These are phyloP conservation scores for Aegilops sharonensis DNA, from an alignment of 176 grass and related monocot species.

Conservation along the genomic window DNA sequence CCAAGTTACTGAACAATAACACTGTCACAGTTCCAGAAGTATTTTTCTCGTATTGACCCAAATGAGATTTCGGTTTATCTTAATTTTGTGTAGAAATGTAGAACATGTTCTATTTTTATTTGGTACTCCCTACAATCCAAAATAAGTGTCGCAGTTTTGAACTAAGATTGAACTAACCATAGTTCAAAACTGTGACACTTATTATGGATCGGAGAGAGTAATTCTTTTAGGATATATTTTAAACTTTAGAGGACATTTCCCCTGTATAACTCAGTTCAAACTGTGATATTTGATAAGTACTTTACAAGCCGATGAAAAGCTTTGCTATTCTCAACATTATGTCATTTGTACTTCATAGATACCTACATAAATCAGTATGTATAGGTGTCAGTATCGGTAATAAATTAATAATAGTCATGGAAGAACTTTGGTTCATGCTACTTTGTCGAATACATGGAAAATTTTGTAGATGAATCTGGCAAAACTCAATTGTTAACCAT, in stretches of 20 bases:
- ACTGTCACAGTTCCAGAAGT: neutral
- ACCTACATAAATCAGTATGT: conserved; percentile 3
- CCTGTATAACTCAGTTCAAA: conserved; percentile 11
- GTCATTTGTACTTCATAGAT: neutral
- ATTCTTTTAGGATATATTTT: too few species aligned
- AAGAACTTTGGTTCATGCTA: conserved; percentile 16
- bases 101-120: neutral
- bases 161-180: too few species aligned
- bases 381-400: neutral
- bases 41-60: neutral
- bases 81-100: neutral
- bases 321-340: neutral
- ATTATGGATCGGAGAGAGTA: too few species aligned
- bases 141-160: too few species aligned
- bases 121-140: neutral
- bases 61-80: neutral
- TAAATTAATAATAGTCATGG: neutral
- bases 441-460: neutral
- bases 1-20: neutral
- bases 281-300: neutral
- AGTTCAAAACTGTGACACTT: too few species aligned
- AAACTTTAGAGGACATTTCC: neutral
- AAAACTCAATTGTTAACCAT: neutral
- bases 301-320: neutral
- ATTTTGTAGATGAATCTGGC: neutral